phyloP scores from a whole-genome alignment of 345 rosid species.

The Populus ilicifolia region DNA sequence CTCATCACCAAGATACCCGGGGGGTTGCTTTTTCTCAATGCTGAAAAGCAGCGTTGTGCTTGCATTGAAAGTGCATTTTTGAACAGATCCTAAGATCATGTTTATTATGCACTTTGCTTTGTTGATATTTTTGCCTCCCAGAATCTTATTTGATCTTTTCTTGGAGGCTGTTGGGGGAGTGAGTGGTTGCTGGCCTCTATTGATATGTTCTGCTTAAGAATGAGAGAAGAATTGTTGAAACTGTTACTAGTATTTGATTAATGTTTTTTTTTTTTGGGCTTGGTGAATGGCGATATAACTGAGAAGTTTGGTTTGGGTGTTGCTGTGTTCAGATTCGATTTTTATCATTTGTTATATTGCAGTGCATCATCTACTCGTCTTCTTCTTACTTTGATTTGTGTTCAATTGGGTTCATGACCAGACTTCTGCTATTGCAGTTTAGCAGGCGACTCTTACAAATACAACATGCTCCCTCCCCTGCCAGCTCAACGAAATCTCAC shows the following conservation, averaged over 20 bases:
- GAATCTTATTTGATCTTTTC: background rate
- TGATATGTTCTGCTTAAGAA: background rate
- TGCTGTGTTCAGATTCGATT: background rate
- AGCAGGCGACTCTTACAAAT: conserved; percentile 56
- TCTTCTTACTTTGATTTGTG: background rate
- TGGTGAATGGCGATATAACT: background rate
- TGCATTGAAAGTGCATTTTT: background rate
- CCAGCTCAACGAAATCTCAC: conserved; percentile 93
- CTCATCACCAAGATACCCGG: background rate
- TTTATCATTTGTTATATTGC: background rate
- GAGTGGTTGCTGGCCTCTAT: background rate
- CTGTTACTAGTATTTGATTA: background rate
- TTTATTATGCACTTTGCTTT: background rate
- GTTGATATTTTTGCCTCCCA: background rate
- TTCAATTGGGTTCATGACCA: background rate
- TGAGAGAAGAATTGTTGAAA: background rate
- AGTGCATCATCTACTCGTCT: background rate
- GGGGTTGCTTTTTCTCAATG: background rate
- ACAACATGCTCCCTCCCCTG: conserved; percentile 73
- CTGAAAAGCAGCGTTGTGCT: background rate
- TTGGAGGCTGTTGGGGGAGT: background rate
- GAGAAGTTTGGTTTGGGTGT: background rate
- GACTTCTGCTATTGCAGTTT: conserved; percentile 44
- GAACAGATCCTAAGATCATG: background rate
- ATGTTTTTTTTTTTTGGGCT: background rate